Conservation (phyloP, 257 asterid genomes). For the Coffea eugenioides region DNA sequence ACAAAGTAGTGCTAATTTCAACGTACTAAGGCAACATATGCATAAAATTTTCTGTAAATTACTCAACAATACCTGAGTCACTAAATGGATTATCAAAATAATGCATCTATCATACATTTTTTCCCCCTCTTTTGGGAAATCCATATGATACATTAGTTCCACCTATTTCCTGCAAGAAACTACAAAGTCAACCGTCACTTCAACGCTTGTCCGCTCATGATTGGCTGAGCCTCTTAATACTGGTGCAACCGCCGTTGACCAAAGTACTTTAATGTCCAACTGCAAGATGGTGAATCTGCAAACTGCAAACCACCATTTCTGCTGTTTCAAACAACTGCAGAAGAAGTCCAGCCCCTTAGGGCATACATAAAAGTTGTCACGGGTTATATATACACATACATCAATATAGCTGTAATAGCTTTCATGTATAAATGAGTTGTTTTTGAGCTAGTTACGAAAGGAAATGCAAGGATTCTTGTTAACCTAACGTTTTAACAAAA, state of each 20-base stretch:
- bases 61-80: background rate
- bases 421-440: too few species aligned
- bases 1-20: background rate
- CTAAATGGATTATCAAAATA: too few species aligned
- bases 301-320: background rate
- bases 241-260: background rate
- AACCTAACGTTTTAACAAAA: background rate
- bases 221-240: background rate
- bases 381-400: background rate
- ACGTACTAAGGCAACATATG: background rate
- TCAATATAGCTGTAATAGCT: background rate
- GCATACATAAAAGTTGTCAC: background rate
- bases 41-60: background rate
- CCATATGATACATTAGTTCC: too few species aligned
- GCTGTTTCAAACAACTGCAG: background rate
- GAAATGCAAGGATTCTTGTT: background rate
- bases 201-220: background rate
- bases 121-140: too few species aligned
- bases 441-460: background rate
- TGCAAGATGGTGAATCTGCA: background rate
- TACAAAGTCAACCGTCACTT: background rate
- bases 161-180: background rate
- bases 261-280: background rate
- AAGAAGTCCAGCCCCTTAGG: background rate
- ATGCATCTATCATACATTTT: too few species aligned